Evolutionary conservation across 164 flowering plant genomes (phyloP).

Genomic region (Stephania japonica): DNA sequence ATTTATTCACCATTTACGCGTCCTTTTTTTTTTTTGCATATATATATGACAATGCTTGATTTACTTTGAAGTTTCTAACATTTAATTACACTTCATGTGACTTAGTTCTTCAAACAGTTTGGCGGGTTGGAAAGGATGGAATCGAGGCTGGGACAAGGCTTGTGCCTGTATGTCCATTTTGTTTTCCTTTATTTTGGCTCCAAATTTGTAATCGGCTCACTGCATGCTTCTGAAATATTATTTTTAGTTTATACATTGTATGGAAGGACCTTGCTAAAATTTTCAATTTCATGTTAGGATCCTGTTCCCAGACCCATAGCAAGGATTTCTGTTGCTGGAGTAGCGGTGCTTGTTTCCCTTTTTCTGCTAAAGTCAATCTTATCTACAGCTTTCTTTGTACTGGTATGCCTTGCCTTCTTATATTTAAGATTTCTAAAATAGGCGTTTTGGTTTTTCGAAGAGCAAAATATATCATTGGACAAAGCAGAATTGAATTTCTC

Average conservation of each 20-base stretch:
- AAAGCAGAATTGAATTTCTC: neutral
- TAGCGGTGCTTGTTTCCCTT: slow-evolving; percentile 35
- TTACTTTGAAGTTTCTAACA: slow-evolving; percentile 13
- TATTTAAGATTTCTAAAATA: neutral
- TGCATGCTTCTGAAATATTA: neutral
- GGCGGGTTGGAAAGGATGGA: slow-evolving; percentile 82
- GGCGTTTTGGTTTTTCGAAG: neutral
- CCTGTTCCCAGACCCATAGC: slow-evolving; percentile 84
- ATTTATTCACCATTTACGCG: no score
- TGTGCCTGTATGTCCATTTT: slow-evolving; percentile 67
- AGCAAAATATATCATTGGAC: neutral
- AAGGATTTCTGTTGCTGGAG: slow-evolving; percentile 51
- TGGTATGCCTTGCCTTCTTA: slow-evolving; percentile 45
- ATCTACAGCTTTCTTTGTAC: slow-evolving; percentile 78
- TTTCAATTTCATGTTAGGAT: slow-evolving; percentile 35
- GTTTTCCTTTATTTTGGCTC: neutral
- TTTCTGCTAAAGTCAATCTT: slow-evolving; percentile 72
- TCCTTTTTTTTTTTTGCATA: no score
- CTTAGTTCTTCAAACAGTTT: slow-evolving; percentile 61
- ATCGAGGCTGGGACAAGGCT: slow-evolving; percentile 81
- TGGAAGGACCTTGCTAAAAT: neutral
- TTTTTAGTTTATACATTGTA: neutral
- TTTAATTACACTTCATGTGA: slow-evolving; percentile 4
- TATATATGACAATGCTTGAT: neutral
- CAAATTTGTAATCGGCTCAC: neutral